Conservation (phyloP, 106 monocot species). For the Dioscorea zingiberensis region DNA sequence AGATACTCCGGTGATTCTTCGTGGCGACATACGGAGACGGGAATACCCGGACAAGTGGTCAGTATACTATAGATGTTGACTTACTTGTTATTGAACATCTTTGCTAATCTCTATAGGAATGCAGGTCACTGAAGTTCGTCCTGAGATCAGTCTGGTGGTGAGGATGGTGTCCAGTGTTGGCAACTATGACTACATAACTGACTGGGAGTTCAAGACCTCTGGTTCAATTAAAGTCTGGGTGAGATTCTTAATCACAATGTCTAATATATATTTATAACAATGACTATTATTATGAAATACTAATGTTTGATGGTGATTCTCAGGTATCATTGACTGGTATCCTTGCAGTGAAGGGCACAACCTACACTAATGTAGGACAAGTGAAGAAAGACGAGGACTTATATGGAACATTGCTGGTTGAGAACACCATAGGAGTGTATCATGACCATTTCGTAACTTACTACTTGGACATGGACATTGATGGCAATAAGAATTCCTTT, state of each 20-base stretch:
- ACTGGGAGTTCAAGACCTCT: conserved; percentile 77
- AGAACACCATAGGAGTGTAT: conserved; percentile 46
- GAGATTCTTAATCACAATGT: neutral
- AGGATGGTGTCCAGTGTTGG: conserved; percentile 51
- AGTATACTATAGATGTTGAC: too few species aligned
- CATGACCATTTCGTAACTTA: conserved; percentile 71
- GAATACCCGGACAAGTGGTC: conserved; percentile 38
- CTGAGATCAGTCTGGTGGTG: conserved; percentile 64
- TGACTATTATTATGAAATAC: too few species aligned
- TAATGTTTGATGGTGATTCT: neutral
- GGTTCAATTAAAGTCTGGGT: conserved; percentile 59
- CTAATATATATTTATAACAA: too few species aligned
- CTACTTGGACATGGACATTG: conserved; percentile 64
- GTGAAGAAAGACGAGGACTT: conserved; percentile 20
- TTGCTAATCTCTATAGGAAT: neutral
- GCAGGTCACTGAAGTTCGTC: conserved; percentile 48
- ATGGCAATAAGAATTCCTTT: conserved; percentile 55
- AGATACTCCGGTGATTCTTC: conserved; percentile 47
- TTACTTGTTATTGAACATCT: too few species aligned
- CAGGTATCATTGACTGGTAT: conserved; percentile 55
- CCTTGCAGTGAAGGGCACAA: conserved; percentile 38
- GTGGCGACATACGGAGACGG: conserved; percentile 61
- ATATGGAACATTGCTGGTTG: conserved; percentile 43
- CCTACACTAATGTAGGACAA: conserved; percentile 39
- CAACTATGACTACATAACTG: conserved; percentile 73